Evolutionary conservation across 176 grass and related monocot species (phyloP), one percentile per base, ranked within the genome.

Genomic region (Musa itinerans): DNA sequence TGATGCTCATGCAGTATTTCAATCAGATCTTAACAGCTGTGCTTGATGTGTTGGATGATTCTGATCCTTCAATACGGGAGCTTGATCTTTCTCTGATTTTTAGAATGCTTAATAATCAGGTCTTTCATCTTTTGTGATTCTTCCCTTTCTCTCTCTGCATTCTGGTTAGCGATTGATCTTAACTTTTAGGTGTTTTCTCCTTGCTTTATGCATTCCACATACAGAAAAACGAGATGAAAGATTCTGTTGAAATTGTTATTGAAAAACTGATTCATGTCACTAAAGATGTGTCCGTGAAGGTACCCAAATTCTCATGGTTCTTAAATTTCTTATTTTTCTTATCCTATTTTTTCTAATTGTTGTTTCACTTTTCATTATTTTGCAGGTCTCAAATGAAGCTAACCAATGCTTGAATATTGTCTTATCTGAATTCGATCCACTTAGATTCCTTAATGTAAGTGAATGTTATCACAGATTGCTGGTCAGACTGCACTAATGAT

Each of bases 11-110:
- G 68, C 54, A 99, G 95, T 99, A 99, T 66, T 99, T 99, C 88
- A 99, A 94, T 99, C 95, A 99, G 89, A 94, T 94, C 59, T 87
- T 99, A 73, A 92, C 81, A n/a, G 79, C 91, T 77, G 91, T 91
- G 63, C 88, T 99, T 72, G 95, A 94, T 73, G 86, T 89, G 9
- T 79, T 99, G 79, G 91, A 87, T 83, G 95, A 89, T 80, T 83
- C 90, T 34, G 95, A 99, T 79, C 76, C 86, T 72, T 86, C 95
- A 57, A 87, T 80, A 16, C 91, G 86, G 82, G 95, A 94, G 69
- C 76, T 92, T 72, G 84, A 83, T 65, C 79, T 99, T 78, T 89
- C 95, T 87, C 83, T 99, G 79, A 84, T 92, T 75, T 57, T 66
- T 9, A 84, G 91, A 92, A 99, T 99, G 88, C 90, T 99, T 50